These are phyloP conservation scores for Elasticomyces elasticus DNA, from an alignment of 495 filamentous ascomycete species.

Conservation along the genomic window DNA sequence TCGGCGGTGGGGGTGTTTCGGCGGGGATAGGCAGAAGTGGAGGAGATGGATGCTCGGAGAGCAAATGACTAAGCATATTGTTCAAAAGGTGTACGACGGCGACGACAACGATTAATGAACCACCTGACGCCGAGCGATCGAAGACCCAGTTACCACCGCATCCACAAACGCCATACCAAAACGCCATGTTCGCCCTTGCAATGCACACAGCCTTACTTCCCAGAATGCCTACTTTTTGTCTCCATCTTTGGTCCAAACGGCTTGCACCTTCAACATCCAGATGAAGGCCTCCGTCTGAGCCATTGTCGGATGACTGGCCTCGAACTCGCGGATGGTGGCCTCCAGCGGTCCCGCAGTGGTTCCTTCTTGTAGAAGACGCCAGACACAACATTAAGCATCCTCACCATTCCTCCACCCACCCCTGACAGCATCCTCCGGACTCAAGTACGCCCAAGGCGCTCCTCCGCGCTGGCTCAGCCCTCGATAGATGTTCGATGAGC, in stretches of 20 bases:
- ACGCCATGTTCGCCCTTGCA: no score
- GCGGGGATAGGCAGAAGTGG: background rate
- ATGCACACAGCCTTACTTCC: no score
- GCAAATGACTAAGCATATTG: no score
- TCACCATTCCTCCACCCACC: conserved; percentile 1
- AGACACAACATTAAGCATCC: conserved; percentile 32
- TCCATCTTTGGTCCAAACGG: conserved; percentile 14
- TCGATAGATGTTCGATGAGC: conserved; percentile 9
- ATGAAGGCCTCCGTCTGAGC: background rate
- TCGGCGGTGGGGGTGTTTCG: background rate
- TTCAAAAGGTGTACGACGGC: no score
- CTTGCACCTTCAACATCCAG: background rate
- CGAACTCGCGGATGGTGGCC: conserved; percentile 25
- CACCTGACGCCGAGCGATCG: no score
- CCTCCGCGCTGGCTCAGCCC: conserved; percentile 1
- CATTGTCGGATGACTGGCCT: background rate
- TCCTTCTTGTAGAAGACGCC: conserved; percentile 36
- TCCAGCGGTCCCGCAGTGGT: conserved; percentile 22
- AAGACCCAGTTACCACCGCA: no score
- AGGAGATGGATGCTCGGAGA: background rate
- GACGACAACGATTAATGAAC: no score
- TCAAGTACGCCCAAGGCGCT: conserved; percentile 1
- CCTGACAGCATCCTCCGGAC: background rate
- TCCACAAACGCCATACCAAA: no score
- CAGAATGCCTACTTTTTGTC: no score